phyloP scores from a whole-genome alignment of 768 basidiomycete species.

The Saitozyma podzolica region DNA sequence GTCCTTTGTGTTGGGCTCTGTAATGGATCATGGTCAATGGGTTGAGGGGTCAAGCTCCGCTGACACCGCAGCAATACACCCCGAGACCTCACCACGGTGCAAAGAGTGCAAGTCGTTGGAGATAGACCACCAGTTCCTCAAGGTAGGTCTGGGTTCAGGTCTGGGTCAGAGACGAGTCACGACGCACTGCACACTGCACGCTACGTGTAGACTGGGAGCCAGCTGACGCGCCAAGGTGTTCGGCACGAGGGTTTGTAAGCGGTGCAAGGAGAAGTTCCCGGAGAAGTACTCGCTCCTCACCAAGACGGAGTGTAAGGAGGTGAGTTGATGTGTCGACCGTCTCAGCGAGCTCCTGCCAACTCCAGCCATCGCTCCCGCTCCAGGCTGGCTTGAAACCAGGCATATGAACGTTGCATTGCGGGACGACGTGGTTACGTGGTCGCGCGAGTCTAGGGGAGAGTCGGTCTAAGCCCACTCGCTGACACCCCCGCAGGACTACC shows the following conservation, averaged over 20 bases:
- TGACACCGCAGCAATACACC: constrained; percentile 65
- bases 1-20: no score
- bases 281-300: constrained; percentile 94
- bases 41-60: no score
- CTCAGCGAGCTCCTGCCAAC: not conserved
- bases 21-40: no score
- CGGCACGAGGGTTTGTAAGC: constrained; percentile 78
- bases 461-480: not conserved
- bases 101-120: constrained; percentile 81
- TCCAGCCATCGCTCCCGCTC: not conserved
- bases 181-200: no score
- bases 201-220: no score
- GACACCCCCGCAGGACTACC: constrained; percentile 68
- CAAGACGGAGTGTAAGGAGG: constrained; percentile 98
- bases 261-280: constrained; percentile 82
- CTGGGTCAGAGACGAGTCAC: not conserved
- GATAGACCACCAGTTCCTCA: constrained; percentile 77
- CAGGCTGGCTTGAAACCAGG: no score
- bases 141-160: constrained; percentile 45
- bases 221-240: constrained; percentile 59
- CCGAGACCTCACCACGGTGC: constrained; percentile 78
- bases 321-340: constrained; percentile 47
- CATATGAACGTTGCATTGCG: no score
- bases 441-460: no score
- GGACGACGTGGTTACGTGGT: no score